Base-by-base conservation (phyloP, 768 basidiomycete genomes). In the Pleurotus tuber-regium region DNA sequence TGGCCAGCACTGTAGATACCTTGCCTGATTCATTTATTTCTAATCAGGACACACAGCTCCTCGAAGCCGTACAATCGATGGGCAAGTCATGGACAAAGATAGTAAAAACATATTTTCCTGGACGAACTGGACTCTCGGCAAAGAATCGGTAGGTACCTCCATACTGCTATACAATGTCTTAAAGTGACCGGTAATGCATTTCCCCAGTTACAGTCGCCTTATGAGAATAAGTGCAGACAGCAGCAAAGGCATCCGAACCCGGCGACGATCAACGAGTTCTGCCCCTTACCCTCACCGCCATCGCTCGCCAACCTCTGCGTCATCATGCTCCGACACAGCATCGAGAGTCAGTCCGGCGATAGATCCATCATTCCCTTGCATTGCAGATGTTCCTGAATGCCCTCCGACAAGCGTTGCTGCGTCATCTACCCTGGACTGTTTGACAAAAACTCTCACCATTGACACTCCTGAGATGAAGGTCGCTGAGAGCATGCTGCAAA, bases 81-180 rank as follows among this genome's bases (percentile, higher is more conserved):
- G 80, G 80, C 16, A 81, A 78, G 60, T 76, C 79, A 4, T 83
- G 80, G 80, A 80, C 80, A 0, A 81, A 80, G 59, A 83, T 83
- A 39, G 80, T 80, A 28, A 79, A 79, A 59, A 79, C 75, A 4
- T 80, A 81, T 57, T 80, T 83, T 63, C 80, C 80, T 41, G 80
- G 80, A 4, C 70, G 80, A 31, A 83, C 80, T 14, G 80, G 79
- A 11, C 67, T 83, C 12, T 78, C 79, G 2, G 80, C 80, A 12
- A 83, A 82, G 70, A 83, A 83, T 62, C 71, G 79, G 78, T 79
- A 59, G 50, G 68, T 58, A 8, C n/a, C n/a, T n/a, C n/a, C n/a
- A n/a, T n/a, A n/a, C n/a, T n/a, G n/a, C n/a, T n/a, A n/a, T n/a
- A n/a, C n/a, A n/a, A n/a, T n/a, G n/a, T n/a, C n/a, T n/a, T n/a